Conservation (phyloP, 345 rosid genomes). For the Gynandropsis gynandra region DNA sequence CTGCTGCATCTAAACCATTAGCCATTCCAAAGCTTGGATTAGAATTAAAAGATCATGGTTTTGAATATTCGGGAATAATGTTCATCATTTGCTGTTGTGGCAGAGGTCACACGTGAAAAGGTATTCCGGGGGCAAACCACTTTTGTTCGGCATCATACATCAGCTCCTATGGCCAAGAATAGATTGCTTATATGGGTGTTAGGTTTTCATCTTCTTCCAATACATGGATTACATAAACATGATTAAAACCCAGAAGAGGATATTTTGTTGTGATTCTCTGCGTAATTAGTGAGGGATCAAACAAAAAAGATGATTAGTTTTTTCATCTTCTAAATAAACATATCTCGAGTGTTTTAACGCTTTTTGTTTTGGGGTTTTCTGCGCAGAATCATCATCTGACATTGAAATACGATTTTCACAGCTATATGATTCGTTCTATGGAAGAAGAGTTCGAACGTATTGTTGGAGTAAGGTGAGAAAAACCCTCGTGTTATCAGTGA, state of each 20-base stretch:
- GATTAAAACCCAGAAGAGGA: too few species aligned
- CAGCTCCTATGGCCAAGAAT: conserved; percentile 51
- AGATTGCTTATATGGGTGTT: conserved; percentile 82
- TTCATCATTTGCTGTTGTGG: conserved; percentile 13
- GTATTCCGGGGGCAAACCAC: conserved; percentile 67
- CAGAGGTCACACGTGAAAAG: conserved; percentile 49
- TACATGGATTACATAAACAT: not conserved
- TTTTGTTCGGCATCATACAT: conserved; percentile 57
- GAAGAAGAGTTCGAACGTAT: conserved; percentile 89
- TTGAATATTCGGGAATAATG: not conserved
- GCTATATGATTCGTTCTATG: conserved; percentile 91
- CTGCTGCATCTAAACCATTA: too few species aligned
- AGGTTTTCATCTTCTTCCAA: conserved; percentile 5
- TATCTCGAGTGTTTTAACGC: too few species aligned
- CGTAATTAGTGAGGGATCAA: too few species aligned
- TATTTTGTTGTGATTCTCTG: too few species aligned
- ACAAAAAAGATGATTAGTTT: too few species aligned
- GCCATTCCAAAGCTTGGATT: too few species aligned
- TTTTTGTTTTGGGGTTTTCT: not conserved
- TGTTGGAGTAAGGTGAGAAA: too few species aligned
- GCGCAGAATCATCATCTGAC: conserved; percentile 75
- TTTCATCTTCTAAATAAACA: too few species aligned
- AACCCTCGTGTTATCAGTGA: too few species aligned
- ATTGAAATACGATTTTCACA: conserved; percentile 63
- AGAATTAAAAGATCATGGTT: not conserved